Conservation (phyloP, 805 yeast genomes). For the Nakazawaea ernobii region DNA sequence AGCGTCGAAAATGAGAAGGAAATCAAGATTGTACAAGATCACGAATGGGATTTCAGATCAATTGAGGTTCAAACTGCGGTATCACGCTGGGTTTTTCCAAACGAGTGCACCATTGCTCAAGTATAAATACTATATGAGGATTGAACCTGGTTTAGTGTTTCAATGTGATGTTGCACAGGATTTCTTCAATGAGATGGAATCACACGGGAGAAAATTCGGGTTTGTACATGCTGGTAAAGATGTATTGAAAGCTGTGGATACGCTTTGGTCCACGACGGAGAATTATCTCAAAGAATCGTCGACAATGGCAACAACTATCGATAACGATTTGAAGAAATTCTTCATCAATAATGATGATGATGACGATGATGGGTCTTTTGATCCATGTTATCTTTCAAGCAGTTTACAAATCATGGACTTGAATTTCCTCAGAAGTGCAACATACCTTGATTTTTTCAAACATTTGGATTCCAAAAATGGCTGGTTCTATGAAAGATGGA, state of each 20-base stretch:
- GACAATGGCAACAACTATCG: constrained; percentile 29
- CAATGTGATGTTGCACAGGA: constrained; percentile 51
- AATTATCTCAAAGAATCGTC: constrained; percentile 37
- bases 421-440: constrained; percentile 41
- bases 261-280: constrained; percentile 37
- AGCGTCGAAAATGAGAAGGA: constrained; percentile 34
- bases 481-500: constrained; percentile 56
- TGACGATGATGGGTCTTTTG: too few species aligned
- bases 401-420: constrained; percentile 52
- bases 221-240: constrained; percentile 20
- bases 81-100: constrained; percentile 52
- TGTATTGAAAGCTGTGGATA: neutral
- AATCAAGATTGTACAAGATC: constrained; percentile 20
- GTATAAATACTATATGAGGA: constrained; percentile 52
- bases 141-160: constrained; percentile 49
- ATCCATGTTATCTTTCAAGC: constrained; percentile 59
- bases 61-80: constrained; percentile 43
- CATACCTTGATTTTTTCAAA: constrained; percentile 39
- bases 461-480: constrained; percentile 44
- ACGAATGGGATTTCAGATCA: constrained; percentile 26
- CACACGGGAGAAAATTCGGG: constrained; percentile 38
- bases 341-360: constrained; percentile 28
- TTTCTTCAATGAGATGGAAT: constrained; percentile 38
- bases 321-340: constrained; percentile 34
- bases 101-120: constrained; percentile 34